Percentiles rank a stretch among this genome's conserved stretches.
These are phyloP conservation scores for Pelargonium myrrhifolium DNA, from an alignment of 441 rosid genomes.

Conservation along the genomic window DNA sequence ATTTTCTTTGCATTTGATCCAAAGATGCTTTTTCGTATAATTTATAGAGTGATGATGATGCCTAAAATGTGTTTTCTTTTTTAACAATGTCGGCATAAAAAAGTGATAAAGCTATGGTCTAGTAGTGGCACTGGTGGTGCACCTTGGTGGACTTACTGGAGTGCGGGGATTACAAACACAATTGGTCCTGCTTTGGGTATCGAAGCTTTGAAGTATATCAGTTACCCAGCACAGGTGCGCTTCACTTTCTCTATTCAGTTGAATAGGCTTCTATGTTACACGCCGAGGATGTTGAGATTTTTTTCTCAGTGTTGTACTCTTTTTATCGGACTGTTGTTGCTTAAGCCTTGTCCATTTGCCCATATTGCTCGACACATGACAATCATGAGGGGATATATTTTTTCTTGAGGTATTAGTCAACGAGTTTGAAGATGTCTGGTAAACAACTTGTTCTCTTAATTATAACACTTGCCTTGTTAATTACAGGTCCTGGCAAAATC, in stretches of 20 bases:
- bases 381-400: background rate
- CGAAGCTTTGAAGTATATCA: constrained; percentile 87
- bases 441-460: background rate
- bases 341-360: too few relatives aligned
- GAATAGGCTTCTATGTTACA: background rate
- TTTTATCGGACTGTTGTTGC: too few relatives aligned
- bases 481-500: constrained; percentile 87
- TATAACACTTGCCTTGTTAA: background rate
- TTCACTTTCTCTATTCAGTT: background rate
- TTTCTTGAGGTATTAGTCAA: background rate
- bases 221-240: constrained; percentile 93
- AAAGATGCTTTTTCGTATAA: background rate
- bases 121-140: constrained; percentile 51
- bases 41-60: background rate
- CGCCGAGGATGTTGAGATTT: too few relatives aligned
- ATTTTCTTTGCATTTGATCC: background rate
- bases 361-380: too few relatives aligned
- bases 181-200: constrained; percentile 99
- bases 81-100: constrained; percentile 2
- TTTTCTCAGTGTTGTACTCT: too few relatives aligned
- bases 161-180: constrained; percentile 91
- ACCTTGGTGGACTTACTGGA: constrained; percentile 94
- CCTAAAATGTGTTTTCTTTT: background rate
- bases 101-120: constrained; percentile 90
- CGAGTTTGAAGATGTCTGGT: background rate